Conservation (phyloP, 176 grass and related monocot species). For the Raddia guianensis region DNA sequence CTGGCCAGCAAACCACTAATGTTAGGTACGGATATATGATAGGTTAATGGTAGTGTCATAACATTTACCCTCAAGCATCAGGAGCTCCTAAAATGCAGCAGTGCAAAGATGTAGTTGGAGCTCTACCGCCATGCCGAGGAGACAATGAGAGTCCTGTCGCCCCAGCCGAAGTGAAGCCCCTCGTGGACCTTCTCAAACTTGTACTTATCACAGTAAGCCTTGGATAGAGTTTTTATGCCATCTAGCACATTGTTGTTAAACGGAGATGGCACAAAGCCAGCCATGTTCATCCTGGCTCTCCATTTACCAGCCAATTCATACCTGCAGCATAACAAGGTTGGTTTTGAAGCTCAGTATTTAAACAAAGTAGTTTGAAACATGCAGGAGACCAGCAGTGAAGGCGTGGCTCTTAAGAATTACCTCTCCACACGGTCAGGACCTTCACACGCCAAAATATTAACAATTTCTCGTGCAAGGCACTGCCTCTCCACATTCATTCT, state of each 20-base stretch:
- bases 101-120: constrained; percentile 1
- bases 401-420: constrained; percentile 34
- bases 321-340: constrained; percentile 37
- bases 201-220: constrained; percentile 68
- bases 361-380: not conserved
- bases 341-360: not conserved
- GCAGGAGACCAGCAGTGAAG: not conserved
- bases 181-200: constrained; percentile 60
- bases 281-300: constrained; percentile 78
- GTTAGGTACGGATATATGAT: constrained; percentile 19
- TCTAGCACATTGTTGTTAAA: constrained; percentile 51
- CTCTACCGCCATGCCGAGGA: constrained; percentile 62
- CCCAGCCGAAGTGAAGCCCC: constrained; percentile 74
- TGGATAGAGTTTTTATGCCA: constrained; percentile 49
- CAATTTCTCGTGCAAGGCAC: constrained; percentile 78
- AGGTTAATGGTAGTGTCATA: not conserved
- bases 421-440: constrained; percentile 79
- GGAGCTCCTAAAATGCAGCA: constrained; percentile 32
- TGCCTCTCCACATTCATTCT: constrained; percentile 85
- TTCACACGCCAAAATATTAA: constrained; percentile 86
- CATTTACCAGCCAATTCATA: constrained; percentile 86
- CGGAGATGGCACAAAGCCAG: constrained; percentile 62
- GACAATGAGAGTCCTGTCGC: constrained; percentile 64
- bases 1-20: constrained; percentile 9
- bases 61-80: constrained; percentile 7